Evolutionary conservation across 257 asterid species (phyloP), one percentile per base, ranked within the genome.

Genomic region (Solanum medicagineum): DNA sequence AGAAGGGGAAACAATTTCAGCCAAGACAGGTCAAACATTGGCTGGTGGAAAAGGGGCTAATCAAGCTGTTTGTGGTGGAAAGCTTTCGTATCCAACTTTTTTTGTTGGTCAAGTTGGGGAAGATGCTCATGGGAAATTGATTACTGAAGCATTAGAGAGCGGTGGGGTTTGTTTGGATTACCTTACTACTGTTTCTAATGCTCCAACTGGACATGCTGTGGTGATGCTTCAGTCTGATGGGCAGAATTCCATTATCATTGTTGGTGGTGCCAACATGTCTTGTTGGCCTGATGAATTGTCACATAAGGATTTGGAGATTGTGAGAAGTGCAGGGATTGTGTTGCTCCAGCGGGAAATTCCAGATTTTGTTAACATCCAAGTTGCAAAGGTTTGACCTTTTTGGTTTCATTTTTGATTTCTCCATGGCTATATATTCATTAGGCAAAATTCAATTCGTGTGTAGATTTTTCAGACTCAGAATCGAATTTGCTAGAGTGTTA

Each of bases 41-140:
- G 97, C 99, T 17, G 99, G 99, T 19, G 98, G 98, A 1, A 96
- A 96, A 84, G 99, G 99, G 73, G 98, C 99, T 1, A 96, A 96
- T 75, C 99, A 96, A 85, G 99, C 99, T 6, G 98, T 94, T 17
- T 96, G 99, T 85, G 97, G 95, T 44, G 94, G 94, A 4, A 93
- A 87, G 45, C 87, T 96, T 85, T 87, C 77, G 1, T 88, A 93
- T 55, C 99, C 98, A 59, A 95, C 99, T 81, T 95, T 90, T 82
- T 96, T 96, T 77, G 81, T 95, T 86, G 99, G 98, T 3, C 97
- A 92, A 59, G 92, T 95, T n/a, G 99, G 99, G 9, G 89, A 91
- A 20, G 99, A 96, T 87, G 97, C 99, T 29, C 92, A 95, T 80
- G 98, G 99, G 90, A 92, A 90, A 79, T 85, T 96, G 92, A 90